phyloP scores from a whole-genome alignment of 2,329 filamentous ascomycete species.

The Talaromyces sp. region DNA sequence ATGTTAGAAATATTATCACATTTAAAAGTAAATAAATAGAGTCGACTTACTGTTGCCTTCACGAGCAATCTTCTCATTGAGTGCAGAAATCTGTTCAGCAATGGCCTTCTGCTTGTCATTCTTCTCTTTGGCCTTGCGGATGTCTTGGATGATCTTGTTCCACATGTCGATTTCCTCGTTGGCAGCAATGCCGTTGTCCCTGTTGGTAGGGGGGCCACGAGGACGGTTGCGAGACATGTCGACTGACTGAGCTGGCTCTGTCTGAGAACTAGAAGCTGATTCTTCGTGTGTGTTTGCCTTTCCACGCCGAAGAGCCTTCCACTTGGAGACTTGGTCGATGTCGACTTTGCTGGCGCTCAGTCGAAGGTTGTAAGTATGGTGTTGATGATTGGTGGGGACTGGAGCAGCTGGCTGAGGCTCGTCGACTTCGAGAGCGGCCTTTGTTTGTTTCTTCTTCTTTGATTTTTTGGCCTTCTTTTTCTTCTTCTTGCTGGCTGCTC shows the following conservation, averaged over 20 bases:
- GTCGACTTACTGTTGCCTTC: conserved; percentile 43
- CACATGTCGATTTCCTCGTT: conserved; percentile 48
- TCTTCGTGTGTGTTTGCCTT: conserved; percentile 19
- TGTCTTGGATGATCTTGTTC: conserved; percentile 45
- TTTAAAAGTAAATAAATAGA: not conserved
- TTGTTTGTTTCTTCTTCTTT: conserved; percentile 1
- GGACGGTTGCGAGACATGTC: conserved; percentile 46
- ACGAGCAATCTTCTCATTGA: conserved; percentile 47
- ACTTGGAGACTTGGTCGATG: conserved; percentile 28
- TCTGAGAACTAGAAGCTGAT: not conserved
- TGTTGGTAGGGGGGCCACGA: conserved; percentile 35
- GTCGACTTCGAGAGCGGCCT: not conserved
- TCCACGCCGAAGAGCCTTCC: conserved; percentile 30
- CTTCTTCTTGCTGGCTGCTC: conserved; percentile 7
- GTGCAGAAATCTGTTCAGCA: conserved; percentile 40
- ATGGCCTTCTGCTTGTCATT: conserved; percentile 43
- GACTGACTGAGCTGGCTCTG: not conserved
- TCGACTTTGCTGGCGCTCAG: conserved; percentile 28
- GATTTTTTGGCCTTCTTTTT: not conserved
- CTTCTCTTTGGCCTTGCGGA: conserved; percentile 45
- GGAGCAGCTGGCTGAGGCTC: not conserved
- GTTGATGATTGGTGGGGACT: conserved; percentile 11
- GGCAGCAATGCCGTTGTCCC: conserved; percentile 45
- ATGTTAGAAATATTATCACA: not conserved
- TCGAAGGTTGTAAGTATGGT: conserved; percentile 20